Base-by-base conservation (phyloP, 495 filamentous ascomycete species). In the Aspergillus affinis region DNA sequence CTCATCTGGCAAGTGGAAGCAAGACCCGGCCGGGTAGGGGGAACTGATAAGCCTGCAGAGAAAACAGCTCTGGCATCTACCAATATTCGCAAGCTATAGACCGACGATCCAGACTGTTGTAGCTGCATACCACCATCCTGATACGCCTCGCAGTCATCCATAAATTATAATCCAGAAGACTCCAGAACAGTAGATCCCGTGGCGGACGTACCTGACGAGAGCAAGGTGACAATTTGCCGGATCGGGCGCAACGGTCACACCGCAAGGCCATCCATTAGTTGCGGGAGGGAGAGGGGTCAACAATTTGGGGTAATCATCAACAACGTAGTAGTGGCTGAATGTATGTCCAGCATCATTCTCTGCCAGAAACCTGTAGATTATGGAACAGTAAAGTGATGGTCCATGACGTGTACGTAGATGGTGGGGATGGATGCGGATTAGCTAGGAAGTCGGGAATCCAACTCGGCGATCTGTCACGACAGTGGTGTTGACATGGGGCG, bases 341-440 rank as follows among this genome's bases (percentile, higher is more conserved):
- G 36, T 13, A 41, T 41, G 9, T 41, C 36, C 12, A 41, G 36
- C 36, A 41, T 17, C 9, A 41, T 15, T 41, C 2, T 41, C 36
- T 4, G 36, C 36, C 36, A 41, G 36, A 2, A 41, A 41, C 13
- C 9, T 17, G 13, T 41, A 10, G 13, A 41, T 41, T 41, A 2
- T 13, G 36, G 36, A 10, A 41, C 36, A 50, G 48, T 27, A 20
- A 50, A 20, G 49, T 46, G 55, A 27, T 57, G 48, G 55, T 19
- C 46, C 55, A 44, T 58, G 60, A 62, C 55, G 55, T 58, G 60
- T 58, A 58, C 20, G 50, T 54, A 41, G 55, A 50, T 26, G 55
- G 60, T 57, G 55, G 55, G 60, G 60, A 49, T 53, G 59, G 17
- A 26, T 48, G 46, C 26, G 44, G 26, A 51, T 55, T 32, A 60